Evolutionary conservation across 2,329 filamentous ascomycete species (phyloP).

Genomic region (Penicillium sp.): DNA sequence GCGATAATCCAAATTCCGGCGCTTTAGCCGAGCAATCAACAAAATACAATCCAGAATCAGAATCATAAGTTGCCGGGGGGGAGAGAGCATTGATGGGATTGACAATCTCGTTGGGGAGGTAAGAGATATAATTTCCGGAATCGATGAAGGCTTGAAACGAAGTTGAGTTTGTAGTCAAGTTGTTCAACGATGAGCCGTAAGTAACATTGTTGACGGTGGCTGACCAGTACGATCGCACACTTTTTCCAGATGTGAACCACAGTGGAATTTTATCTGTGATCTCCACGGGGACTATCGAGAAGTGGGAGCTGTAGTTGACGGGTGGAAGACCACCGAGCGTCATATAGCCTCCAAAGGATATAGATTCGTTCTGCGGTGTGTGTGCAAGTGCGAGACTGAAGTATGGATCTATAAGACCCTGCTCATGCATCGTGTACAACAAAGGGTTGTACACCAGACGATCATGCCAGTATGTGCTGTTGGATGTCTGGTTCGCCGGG

Average conservation of each 20-base stretch:
- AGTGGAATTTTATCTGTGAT: conserved; percentile 27
- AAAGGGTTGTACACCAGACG: conserved; percentile 50
- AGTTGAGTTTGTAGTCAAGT: conserved; percentile 26
- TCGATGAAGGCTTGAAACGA: conserved; percentile 47
- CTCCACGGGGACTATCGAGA: conserved; percentile 39
- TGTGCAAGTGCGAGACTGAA: conserved; percentile 53
- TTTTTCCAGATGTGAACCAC: conserved; percentile 20
- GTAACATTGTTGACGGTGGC: conserved; percentile 34
- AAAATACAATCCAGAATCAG: conserved; percentile 32
- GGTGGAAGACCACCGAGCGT: conserved; percentile 54
- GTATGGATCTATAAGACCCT: conserved; percentile 44
- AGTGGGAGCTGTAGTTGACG: conserved; percentile 37
- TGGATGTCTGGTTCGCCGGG: conserved; percentile 16
- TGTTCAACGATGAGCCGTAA: conserved; percentile 13
- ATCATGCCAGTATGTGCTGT: conserved; percentile 22
- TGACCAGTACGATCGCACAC: conserved; percentile 41
- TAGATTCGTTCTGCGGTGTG: conserved; percentile 20
- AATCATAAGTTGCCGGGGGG: conserved; percentile 41
- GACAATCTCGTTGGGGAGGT: conserved; percentile 41
- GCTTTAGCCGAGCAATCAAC: conserved; percentile 47
- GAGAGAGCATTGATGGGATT: conserved; percentile 40
- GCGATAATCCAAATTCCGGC: conserved; percentile 43
- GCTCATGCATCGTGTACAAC: conserved; percentile 52
- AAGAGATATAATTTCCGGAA: conserved; percentile 33
- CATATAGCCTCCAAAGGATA: conserved; percentile 44